Percentiles rank a stretch among this genome's conserved stretches.
phyloP scores from a whole-genome alignment of 2,329 filamentous ascomycete species.

The Shiraia sp. region DNA sequence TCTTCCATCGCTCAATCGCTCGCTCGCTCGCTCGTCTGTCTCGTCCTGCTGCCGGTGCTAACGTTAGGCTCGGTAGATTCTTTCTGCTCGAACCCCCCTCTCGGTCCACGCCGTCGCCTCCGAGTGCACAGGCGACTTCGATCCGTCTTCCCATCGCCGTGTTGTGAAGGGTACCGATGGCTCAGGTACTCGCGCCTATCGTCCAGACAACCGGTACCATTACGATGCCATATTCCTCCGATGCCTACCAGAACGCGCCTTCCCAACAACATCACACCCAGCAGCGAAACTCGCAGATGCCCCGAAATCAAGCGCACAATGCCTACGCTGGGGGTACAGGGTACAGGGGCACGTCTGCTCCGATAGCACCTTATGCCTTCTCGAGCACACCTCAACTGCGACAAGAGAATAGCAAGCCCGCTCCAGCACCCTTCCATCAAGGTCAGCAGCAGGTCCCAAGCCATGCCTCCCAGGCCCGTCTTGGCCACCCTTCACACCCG shows the following conservation, averaged over 20 bases:
- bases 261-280: constrained; percentile 42
- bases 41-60: too few species aligned
- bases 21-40: too few species aligned
- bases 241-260: constrained; percentile 50
- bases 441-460: constrained; percentile 34
- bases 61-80: constrained; percentile 20
- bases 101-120: constrained; percentile 19
- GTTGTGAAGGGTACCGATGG: constrained; percentile 40
- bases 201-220: constrained; percentile 52
- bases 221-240: constrained; percentile 55
- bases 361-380: constrained; percentile 56
- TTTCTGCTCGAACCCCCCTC: constrained; percentile 16
- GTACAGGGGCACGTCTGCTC: constrained; percentile 50
- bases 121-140: constrained; percentile 17
- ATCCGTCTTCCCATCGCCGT: constrained; percentile 23
- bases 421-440: constrained; percentile 57
- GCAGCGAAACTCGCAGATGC: constrained; percentile 47
- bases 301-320: constrained; percentile 50
- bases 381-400: constrained; percentile 58
- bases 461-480: constrained; percentile 28
- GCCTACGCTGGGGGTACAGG: constrained; percentile 42
- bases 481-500: constrained; percentile 43
- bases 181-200: constrained; percentile 53
- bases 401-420: constrained; percentile 59
- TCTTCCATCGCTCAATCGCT: too few species aligned